Evolutionary conservation across 805 yeast genomes (phyloP), one percentile per base, ranked within the genome.

Genomic region (Blastobotrys robertii): DNA sequence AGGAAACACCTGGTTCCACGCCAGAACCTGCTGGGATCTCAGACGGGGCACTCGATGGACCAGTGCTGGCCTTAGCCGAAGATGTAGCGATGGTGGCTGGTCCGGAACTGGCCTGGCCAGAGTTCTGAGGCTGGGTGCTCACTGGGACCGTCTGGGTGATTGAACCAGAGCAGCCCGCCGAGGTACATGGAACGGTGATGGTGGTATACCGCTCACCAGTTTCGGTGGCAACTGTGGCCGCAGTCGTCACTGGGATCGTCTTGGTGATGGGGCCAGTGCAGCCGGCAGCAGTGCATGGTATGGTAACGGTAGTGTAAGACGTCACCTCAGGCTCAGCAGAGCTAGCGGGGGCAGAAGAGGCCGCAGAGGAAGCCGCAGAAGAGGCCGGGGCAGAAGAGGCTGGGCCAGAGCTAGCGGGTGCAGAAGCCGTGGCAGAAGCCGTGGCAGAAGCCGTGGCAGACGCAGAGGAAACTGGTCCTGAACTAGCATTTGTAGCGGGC

Each of bases 201-300:
- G 43, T 42, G n/a, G 37, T 34, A 16, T 48, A 48, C 34, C 41
- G 29, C n/a, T 13, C 30, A 3, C 28, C 34, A 30, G 14, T 38
- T 19, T n/a, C 16, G 4, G 22, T 14, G 19, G 33, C 38, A 13
- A 15, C 19, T 6, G 13, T 14, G 28, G 15, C 22, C 9, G 33
- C 29, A 16, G 31, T 32, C 31, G 31, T 19, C 42, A 7, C 37
- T 37, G 38, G 36, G 11, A 15, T 19, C 29, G 25, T 35, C 13
- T 28, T 35, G 25, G 25, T 31, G 8, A n/a, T 31, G 14, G 14
- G 14, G 14, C 14, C 34, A 10, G 34, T 31, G 14, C 9, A 10
- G 8, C 34, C 14, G 2, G 34, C 34, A 12, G 14, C 14, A 3
- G 36, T 15, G 22, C 13, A 30, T 3, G 40, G 32, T 3, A 10